Conservation (phyloP, 2,329 filamentous ascomycete species). For the Scedosporium boydii region DNA sequence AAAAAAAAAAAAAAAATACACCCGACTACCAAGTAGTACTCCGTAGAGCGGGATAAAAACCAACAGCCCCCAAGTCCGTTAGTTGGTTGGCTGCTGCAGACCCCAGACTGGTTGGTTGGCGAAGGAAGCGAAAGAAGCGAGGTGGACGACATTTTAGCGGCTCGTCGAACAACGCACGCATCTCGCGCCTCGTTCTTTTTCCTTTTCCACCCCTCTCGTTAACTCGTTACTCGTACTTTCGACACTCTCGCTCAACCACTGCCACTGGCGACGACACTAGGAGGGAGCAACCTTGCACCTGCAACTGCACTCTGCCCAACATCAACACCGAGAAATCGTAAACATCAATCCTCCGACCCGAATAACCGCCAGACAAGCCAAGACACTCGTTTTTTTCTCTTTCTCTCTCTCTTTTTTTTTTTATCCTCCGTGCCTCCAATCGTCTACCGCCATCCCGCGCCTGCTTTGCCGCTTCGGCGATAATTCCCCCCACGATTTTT, state of each 20-base stretch:
- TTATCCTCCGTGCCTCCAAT: not conserved
- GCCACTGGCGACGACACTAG: no score
- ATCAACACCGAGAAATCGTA: not conserved
- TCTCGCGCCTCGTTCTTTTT: not conserved
- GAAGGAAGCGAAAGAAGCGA: not conserved
- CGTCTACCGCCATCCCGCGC: not conserved
- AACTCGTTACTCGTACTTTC: not conserved
- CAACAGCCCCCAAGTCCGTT: no score
- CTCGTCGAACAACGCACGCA: not conserved
- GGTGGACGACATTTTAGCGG: not conserved
- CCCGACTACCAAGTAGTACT: no score
- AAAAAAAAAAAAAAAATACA: not conserved
- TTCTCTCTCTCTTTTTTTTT: no score
- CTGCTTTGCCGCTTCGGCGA: not conserved
- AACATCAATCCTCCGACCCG: not conserved
- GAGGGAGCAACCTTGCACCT: no score
- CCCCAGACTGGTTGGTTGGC: no score
- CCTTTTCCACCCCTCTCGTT: not conserved
- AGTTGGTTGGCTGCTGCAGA: no score
- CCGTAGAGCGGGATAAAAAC: not conserved
- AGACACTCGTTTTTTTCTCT: not conserved
- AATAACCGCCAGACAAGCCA: not conserved
- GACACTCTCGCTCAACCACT: no score
- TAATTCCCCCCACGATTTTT: not conserved
- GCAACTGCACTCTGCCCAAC: not conserved